Evolutionary conservation across 2,329 filamentous ascomycete species (phyloP), one percentile per base, ranked within the genome.

Genomic region (Aureobasidium sp.): DNA sequence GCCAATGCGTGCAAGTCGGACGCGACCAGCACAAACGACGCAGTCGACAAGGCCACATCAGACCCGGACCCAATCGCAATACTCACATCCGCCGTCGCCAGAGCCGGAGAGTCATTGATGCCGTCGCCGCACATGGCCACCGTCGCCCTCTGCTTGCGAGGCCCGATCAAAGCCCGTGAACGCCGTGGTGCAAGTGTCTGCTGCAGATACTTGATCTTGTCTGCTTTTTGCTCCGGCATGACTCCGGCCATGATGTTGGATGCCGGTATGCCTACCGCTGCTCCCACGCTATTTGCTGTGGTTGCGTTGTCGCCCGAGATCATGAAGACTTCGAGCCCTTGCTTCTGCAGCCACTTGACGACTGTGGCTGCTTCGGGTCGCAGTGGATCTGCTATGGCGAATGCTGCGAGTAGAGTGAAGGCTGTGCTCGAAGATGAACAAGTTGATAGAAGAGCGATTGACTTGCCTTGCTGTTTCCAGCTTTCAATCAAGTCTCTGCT

Each of bases 101-200:
- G 82, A 1, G 90, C 90, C 0, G 90, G 90, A 0, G 90, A 88
- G 70, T 96, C 91, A 68, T 95, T 95, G 67, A 93, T 90, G 20
- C 91, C 90, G 67, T 95, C 90, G 41, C 90, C 91, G 1, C 92
- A 89, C 84, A 95, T 94, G 42, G 86, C 90, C 0, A 95, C 84
- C 1, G 89, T 81, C 0, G 80, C 79, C 22, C 82, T 79, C 6
- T 69, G 65, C 29, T 45, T 65, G 25, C 48, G 36, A 3, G 17
- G 12, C 8, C 47, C 47, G 17, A 56, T n/a, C 17, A 49, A 51
- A 17, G 25, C 56, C 55, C 41, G 61, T 3, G 55, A 60, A 3
- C 41, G 62, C 15, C 48, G 36, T 14, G 60, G 47, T n/a, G 56
- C 17, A 5, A 68, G 63, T 1, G 65, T 63, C 36, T 69, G 68